These are phyloP conservation scores for Paecilomyces formosus DNA, from an alignment of 2,329 filamentous ascomycete species.

Conservation along the genomic window DNA sequence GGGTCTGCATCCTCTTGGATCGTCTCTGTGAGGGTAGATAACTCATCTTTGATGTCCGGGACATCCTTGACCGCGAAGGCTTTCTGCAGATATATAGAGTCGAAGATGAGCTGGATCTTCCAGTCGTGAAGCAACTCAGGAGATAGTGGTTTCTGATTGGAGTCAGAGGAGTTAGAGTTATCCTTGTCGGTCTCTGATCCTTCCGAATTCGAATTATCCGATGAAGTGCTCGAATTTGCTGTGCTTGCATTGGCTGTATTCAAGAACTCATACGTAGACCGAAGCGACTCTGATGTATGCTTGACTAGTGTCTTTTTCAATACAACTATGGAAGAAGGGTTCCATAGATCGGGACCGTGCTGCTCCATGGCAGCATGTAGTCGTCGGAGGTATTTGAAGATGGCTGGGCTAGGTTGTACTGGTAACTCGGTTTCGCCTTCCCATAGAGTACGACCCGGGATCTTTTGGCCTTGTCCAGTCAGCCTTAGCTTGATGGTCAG, in stretches of 20 bases:
- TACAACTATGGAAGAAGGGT: conserved; percentile 53
- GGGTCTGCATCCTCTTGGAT: conserved; percentile 42
- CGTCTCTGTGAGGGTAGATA: conserved; percentile 43
- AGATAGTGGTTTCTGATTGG: conserved; percentile 1
- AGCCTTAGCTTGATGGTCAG: conserved; percentile 39
- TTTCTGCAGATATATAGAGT: conserved; percentile 24
- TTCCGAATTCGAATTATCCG: neutral
- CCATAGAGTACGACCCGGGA: conserved; percentile 66
- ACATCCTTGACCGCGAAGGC: conserved; percentile 13
- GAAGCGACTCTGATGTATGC: conserved; percentile 34
- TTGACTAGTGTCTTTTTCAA: conserved; percentile 54
- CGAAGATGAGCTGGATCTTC: conserved; percentile 32
- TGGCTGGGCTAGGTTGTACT: conserved; percentile 65
- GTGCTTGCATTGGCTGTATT: conserved; percentile 4
- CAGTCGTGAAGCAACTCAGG: conserved; percentile 15
- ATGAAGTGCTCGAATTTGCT: neutral
- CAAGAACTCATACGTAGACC: conserved; percentile 15
- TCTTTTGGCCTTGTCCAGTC: conserved; percentile 35
- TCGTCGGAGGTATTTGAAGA: conserved; percentile 64
- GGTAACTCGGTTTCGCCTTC: conserved; percentile 70
- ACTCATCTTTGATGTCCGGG: conserved; percentile 18
- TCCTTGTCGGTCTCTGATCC: neutral
- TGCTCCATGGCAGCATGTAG: conserved; percentile 61
- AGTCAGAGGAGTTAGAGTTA: neutral
- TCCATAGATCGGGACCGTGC: conserved; percentile 75